These are phyloP conservation scores for Phyllosticta citriasiana DNA, from an alignment of 2,329 filamentous ascomycete genomes.

Conservation along the genomic window DNA sequence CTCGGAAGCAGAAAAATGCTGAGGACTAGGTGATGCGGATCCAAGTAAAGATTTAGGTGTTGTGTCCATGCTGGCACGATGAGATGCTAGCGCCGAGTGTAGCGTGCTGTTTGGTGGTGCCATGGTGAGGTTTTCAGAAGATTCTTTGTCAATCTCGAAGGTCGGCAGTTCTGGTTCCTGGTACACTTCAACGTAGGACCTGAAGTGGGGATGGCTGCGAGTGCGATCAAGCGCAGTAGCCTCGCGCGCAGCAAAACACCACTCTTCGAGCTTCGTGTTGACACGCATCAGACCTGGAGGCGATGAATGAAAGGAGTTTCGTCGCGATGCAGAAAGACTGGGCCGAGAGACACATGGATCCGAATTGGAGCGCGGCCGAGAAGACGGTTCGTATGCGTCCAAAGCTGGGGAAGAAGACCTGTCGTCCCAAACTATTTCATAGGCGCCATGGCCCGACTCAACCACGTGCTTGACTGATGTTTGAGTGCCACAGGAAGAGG, in stretches of 20 bases:
- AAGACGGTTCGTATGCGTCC: not conserved
- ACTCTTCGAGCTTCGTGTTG: slow-evolving; percentile 22
- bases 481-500: slow-evolving; percentile 11
- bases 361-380: slow-evolving; percentile 4
- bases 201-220: slow-evolving; percentile 11
- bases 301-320: not conserved
- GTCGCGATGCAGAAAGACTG: not conserved
- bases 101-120: slow-evolving; percentile 22
- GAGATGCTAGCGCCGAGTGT: slow-evolving; percentile 17
- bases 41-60: not conserved
- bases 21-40: not conserved
- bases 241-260: slow-evolving; percentile 15
- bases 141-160: slow-evolving; percentile 4
- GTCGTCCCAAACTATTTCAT: slow-evolving; percentile 25
- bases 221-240: not conserved
- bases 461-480: slow-evolving; percentile 25
- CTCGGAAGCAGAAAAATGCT: not conserved
- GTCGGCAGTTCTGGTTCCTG: slow-evolving; percentile 10
- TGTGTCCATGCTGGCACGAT: slow-evolving; percentile 14
- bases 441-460: slow-evolving; percentile 19
- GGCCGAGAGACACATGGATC: not conserved
- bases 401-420: slow-evolving; percentile 8
- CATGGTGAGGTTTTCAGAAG: slow-evolving; percentile 9
- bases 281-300: slow-evolving; percentile 20
- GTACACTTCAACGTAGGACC: slow-evolving; percentile 13